Evolutionary conservation across 495 filamentous ascomycete species (phyloP), one percentile per base, ranked within the genome.

Genomic region (Lasiosphaeria hispida): DNA sequence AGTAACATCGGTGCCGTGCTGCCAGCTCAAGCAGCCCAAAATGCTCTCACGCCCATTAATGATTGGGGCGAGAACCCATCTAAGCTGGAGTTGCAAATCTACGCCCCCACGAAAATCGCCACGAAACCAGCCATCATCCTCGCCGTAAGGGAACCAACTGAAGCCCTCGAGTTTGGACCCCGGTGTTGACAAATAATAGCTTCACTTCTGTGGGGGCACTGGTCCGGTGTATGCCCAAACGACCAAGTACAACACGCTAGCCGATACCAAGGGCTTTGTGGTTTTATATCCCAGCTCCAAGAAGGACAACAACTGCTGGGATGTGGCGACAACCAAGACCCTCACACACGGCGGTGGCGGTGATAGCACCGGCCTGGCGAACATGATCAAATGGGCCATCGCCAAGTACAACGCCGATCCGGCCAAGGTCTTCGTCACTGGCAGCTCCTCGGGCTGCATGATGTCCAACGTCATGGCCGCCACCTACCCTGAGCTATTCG

Each of bases 351-450:
- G 79, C 43, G 79, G 76, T 33, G 76, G 76, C 35, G 78, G 80
- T 19, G 80, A 83, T 68, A 70, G 68, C 62, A 69, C 70, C 39
- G 72, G 75, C 9, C 75, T 83, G 44, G 76, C 73, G 41, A 80
- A 76, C 66, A 85, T 86, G 80, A 42, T 83, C 23, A 72, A 68
- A 23, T 81, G 75, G 65, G 67, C 76, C 17, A 67, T 77, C 40
- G 17, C 59, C 8, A 70, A 70, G n/a, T 81, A 79, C 67, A 65
- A 68, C 19, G 78, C 70, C 18, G 77, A 83, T 61, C 58, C 72
- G 0, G 58, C 62, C 52, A 75, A 72, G 44, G 68, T 81, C 36
- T 83, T 71, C 42, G 75, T 75, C 14, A 76, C 72, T 7, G 79
- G 78, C 34, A 70, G 67, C 3, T 77, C 73, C 6, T 81, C 80